Base-by-base conservation (phyloP, 345 rosid genomes). In the Brassica incana region DNA sequence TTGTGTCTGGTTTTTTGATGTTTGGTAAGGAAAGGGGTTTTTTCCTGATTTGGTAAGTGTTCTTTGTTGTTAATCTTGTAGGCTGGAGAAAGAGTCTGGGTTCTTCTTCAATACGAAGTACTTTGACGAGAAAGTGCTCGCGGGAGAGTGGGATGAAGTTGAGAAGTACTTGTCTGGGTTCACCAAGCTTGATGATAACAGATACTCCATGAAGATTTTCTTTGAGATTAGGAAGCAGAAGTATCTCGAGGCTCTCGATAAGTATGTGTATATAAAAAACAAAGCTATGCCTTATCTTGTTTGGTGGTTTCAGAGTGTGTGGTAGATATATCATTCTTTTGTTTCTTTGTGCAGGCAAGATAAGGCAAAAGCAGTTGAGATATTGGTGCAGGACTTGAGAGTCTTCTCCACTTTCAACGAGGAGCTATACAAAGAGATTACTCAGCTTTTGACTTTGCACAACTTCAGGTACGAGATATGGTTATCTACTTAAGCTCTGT, bases 191-290 rank as follows among this genome's bases (percentile, higher is more conserved):
- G 97, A 92, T 54, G 97, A 92, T 71, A 92, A 92, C 75, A 84
- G 91, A 67, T 91, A 89, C 75, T 92, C 97, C 0, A 92, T 85
- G 94, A 90, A 90, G 86, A 89, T 90, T 2, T 90, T 90, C 90
- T 92, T 92, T 76, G 96, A 92, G 81, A 92, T 92, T 52, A 84
- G 97, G 86, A 92, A 92, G 88, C 97, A 92, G 85, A 90, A 92
- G 87, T 92, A 92, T 83, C 82, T 92, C 18, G 97, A 92, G 84
- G 92, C 95, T 64, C 91, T 92, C 30, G 97, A 92, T 80, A 81
- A 86, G 97, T 89, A 72, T 70, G 58, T 15, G 20, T 64, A 72
- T 80, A 7, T 36, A 30, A 4, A n/a, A 8, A 14, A 14, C 6
- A 14, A 50, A 50, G 12, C 15, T 58, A 2, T 25, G 27, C 25